These are phyloP conservation scores for Diaporthe sp. DNA, from an alignment of 2,329 filamentous ascomycete genomes.

Conservation along the genomic window DNA sequence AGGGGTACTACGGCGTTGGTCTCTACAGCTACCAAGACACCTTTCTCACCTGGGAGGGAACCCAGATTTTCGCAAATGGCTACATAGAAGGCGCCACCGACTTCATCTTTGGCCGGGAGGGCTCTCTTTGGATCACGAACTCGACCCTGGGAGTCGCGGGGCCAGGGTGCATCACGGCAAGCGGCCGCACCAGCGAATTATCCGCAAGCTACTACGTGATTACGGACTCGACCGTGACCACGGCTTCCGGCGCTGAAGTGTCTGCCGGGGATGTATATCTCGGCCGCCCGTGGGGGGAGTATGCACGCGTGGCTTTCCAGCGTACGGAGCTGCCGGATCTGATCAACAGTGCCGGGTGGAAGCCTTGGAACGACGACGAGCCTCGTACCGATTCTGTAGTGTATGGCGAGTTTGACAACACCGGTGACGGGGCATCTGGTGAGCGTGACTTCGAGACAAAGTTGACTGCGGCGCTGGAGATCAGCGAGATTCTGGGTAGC, in stretches of 20 bases:
- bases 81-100: slow-evolving; percentile 67
- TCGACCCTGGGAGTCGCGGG: slow-evolving; percentile 58
- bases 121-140: slow-evolving; percentile 63
- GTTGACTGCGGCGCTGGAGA: slow-evolving; percentile 43
- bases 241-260: slow-evolving; percentile 50
- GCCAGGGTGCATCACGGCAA: slow-evolving; percentile 58
- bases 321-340: slow-evolving; percentile 55
- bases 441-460: slow-evolving; percentile 57
- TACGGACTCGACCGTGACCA: slow-evolving; percentile 59
- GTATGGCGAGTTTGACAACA: slow-evolving; percentile 63
- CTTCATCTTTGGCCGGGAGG: slow-evolving; percentile 68
- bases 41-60: slow-evolving; percentile 57
- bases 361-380: slow-evolving; percentile 54
- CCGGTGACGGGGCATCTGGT: slow-evolving; percentile 58
- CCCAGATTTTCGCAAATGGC: slow-evolving; percentile 63
- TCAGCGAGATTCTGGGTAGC: slow-evolving; percentile 41
- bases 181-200: slow-evolving; percentile 49
- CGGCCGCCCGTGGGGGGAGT: slow-evolving; percentile 62
- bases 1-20: slow-evolving; percentile 67
- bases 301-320: slow-evolving; percentile 62
- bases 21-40: slow-evolving; percentile 69
- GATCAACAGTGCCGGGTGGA: slow-evolving; percentile 63
- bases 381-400: slow-evolving; percentile 60
- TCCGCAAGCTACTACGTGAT: slow-evolving; percentile 63
- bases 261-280: slow-evolving; percentile 56